These are phyloP conservation scores for Elsinoe batatas DNA, from an alignment of 2,329 filamentous ascomycete species.

Conservation along the genomic window DNA sequence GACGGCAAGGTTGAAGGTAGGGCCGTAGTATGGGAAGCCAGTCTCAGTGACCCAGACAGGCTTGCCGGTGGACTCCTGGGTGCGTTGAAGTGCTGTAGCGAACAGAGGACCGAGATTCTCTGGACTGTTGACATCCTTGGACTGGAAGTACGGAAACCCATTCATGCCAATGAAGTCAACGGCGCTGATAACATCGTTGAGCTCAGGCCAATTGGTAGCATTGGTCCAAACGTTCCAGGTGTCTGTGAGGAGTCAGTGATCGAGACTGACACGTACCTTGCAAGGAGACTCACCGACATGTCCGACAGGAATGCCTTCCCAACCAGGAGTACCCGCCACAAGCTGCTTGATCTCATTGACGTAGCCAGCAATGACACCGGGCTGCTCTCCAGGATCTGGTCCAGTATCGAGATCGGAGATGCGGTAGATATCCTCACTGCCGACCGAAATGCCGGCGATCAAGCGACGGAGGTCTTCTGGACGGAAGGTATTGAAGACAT, in stretches of 20 bases:
- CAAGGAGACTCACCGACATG: constrained; percentile 47
- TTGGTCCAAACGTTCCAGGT: constrained; percentile 72
- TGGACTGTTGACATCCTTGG: constrained; percentile 50
- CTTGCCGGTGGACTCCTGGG: constrained; percentile 54
- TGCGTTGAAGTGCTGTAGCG: constrained; percentile 54
- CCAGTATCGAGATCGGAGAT: constrained; percentile 11
- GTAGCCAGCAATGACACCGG: constrained; percentile 6
- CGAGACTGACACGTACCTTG: neutral
- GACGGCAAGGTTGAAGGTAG: constrained; percentile 51
- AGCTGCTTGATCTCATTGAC: constrained; percentile 5
- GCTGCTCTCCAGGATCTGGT: constrained; percentile 9
- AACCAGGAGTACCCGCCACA: constrained; percentile 8
- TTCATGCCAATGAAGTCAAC: constrained; percentile 77
- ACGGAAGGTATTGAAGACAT: constrained; percentile 61
- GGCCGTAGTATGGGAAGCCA: constrained; percentile 70
- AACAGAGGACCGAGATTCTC: constrained; percentile 52
- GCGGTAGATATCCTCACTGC: constrained; percentile 61
- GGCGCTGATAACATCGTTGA: constrained; percentile 48
- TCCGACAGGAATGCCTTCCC: constrained; percentile 47
- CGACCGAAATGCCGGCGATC: constrained; percentile 78
- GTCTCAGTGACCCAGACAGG: constrained; percentile 81
- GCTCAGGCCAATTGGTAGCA: constrained; percentile 50
- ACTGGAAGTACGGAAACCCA: constrained; percentile 66
- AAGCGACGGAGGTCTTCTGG: constrained; percentile 48
- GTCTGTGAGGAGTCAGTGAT: constrained; percentile 36